These are phyloP conservation scores for Verticillium isaacii DNA, from an alignment of 2,329 filamentous ascomycete species.

Conservation along the genomic window DNA sequence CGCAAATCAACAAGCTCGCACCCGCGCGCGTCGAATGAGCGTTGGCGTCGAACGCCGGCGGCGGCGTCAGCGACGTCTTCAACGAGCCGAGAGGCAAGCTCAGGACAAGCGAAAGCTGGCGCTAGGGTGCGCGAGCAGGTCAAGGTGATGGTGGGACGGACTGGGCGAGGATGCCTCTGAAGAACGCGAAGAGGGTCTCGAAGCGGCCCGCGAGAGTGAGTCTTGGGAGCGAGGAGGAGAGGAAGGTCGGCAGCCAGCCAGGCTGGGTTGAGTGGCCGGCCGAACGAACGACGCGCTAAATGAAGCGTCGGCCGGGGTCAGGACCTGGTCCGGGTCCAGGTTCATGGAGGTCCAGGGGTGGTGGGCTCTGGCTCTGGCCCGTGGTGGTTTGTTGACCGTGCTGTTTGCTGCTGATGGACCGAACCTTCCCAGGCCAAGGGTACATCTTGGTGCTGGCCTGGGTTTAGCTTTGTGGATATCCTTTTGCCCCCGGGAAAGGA, in stretches of 20 bases:
- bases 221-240: background rate
- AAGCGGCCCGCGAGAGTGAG: background rate
- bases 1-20: background rate
- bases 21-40: slow-evolving; percentile 2
- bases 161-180: background rate
- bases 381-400: background rate
- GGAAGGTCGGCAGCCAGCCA: background rate
- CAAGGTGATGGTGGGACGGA: background rate
- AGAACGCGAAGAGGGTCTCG: background rate
- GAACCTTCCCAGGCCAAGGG: background rate
- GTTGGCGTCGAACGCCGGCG: background rate
- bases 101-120: background rate
- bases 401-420: background rate
- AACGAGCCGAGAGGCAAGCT: background rate
- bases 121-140: slow-evolving; percentile 3
- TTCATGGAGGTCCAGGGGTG: background rate
- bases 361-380: background rate
- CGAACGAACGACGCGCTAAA: background rate
- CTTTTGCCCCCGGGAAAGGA: background rate
- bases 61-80: background rate
- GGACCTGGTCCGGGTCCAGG: background rate
- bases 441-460: background rate
- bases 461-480: background rate
- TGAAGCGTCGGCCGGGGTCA: background rate
- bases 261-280: background rate